phyloP scores from a whole-genome alignment of 306 rosid species.

The Benincasa hispida region DNA sequence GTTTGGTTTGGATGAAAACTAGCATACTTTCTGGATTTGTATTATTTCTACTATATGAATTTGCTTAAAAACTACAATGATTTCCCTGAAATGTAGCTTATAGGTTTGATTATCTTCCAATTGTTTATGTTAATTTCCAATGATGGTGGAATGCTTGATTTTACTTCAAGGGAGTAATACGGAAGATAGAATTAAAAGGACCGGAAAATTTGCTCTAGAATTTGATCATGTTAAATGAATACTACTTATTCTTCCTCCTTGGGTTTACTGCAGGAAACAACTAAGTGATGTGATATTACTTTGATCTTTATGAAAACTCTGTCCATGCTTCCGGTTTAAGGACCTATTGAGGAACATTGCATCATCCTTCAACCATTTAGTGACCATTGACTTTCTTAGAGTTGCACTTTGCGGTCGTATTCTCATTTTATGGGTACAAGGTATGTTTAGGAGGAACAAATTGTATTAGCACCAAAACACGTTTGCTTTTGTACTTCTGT shows the following conservation, averaged over 20 bases:
- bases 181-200: background rate
- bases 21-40: background rate
- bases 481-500: background rate
- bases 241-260: conserved; percentile 6
- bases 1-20: conserved; percentile 1
- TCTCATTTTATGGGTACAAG: conserved; percentile 2
- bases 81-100: background rate
- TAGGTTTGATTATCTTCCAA: background rate
- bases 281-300: conserved; percentile 7
- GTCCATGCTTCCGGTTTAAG: conserved; percentile 7
- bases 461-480: background rate
- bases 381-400: background rate
- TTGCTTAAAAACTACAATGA: background rate
- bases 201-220: background rate
- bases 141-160: background rate
- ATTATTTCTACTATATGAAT: background rate
- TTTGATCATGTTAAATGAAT: background rate
- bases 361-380: background rate
- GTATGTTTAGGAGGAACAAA: conserved; percentile 1
- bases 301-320: conserved; percentile 4
- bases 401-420: conserved; percentile 5
- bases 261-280: conserved; percentile 10
- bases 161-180: background rate
- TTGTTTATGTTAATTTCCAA: background rate
- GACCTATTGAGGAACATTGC: background rate